Percentiles rank a stretch among this genome's conserved stretches.
These are phyloP conservation scores for Cladophialophora immunda DNA, from an alignment of 2,329 filamentous ascomycete species.

Conservation along the genomic window DNA sequence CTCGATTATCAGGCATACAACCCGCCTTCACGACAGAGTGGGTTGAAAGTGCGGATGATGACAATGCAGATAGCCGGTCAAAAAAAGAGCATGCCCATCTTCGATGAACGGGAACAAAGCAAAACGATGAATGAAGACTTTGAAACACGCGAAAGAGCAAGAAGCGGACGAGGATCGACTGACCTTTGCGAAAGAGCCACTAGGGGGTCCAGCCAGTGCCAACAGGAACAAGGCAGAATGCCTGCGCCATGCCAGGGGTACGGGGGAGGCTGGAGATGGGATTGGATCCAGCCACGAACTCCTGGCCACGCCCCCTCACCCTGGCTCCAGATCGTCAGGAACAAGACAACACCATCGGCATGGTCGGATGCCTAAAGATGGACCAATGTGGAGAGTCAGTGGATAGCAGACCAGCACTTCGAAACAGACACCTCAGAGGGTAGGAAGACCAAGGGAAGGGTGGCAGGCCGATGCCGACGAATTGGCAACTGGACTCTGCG, in stretches of 20 bases:
- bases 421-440: slow-evolving; percentile 16
- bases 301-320: slow-evolving; percentile 13
- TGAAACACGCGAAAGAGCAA: slow-evolving; percentile 16
- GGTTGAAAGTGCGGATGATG: slow-evolving; percentile 1
- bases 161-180: slow-evolving; percentile 9
- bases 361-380: slow-evolving; percentile 6
- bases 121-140: slow-evolving; percentile 13
- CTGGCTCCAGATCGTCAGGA: slow-evolving; percentile 30
- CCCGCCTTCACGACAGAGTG: slow-evolving; percentile 18
- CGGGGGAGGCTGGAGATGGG: not conserved
- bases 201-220: slow-evolving; percentile 2
- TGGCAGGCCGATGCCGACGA: slow-evolving; percentile 2
- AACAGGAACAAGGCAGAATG: slow-evolving; percentile 20
- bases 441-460: not conserved
- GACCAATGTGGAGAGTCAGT: slow-evolving; percentile 23
- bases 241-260: slow-evolving; percentile 25
- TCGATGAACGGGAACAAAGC: slow-evolving; percentile 2
- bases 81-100: not conserved
- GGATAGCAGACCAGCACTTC: slow-evolving; percentile 17
- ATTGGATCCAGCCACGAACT: slow-evolving; percentile 19
- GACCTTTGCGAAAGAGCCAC: slow-evolving; percentile 10
- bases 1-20: slow-evolving; percentile 22
- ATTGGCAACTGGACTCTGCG: not conserved
- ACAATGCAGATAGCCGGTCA: slow-evolving; percentile 16
- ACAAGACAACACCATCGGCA: slow-evolving; percentile 20